Evolutionary conservation across 108 stramenopile genomes (phyloP).

Genomic region (Epithemia pelagica): DNA sequence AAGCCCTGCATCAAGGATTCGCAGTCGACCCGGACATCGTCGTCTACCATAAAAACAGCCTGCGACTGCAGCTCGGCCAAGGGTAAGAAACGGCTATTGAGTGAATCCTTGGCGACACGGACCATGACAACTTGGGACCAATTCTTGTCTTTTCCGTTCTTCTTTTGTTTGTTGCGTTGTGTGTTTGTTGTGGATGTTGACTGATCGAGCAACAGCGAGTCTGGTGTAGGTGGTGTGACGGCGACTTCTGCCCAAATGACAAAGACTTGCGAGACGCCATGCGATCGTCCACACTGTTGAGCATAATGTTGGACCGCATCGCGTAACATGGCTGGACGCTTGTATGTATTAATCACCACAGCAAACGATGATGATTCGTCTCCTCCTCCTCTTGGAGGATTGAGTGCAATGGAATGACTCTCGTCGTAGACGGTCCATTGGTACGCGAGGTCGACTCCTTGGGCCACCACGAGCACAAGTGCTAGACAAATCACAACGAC

Average conservation of each 20-base stretch:
- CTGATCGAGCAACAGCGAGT: constrained; percentile 22
- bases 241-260: constrained; percentile 48
- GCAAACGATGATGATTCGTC: constrained; percentile 19
- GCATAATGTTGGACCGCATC: constrained; percentile 48
- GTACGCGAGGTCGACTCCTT: too few relatives aligned
- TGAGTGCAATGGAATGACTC: background rate
- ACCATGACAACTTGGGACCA: constrained; percentile 23
- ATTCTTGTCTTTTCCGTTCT: background rate
- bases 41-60: constrained; percentile 62
- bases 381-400: background rate
- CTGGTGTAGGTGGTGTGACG: constrained; percentile 7
- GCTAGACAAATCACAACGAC: background rate
- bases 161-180: background rate
- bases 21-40: constrained; percentile 50
- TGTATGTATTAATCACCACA: constrained; percentile 57
- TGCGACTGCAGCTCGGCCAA: constrained; percentile 26
- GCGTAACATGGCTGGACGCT: constrained; percentile 36
- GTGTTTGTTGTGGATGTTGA: background rate
- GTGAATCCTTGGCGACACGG: constrained; percentile 32
- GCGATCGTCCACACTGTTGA: constrained; percentile 26
- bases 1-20: constrained; percentile 29
- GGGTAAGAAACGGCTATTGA: constrained; percentile 56
- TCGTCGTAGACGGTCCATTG: background rate
- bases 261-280: constrained; percentile 37
- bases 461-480: background rate